Conservation (phyloP, 2,329 filamentous ascomycete species). For the Cordyceps militaris region DNA sequence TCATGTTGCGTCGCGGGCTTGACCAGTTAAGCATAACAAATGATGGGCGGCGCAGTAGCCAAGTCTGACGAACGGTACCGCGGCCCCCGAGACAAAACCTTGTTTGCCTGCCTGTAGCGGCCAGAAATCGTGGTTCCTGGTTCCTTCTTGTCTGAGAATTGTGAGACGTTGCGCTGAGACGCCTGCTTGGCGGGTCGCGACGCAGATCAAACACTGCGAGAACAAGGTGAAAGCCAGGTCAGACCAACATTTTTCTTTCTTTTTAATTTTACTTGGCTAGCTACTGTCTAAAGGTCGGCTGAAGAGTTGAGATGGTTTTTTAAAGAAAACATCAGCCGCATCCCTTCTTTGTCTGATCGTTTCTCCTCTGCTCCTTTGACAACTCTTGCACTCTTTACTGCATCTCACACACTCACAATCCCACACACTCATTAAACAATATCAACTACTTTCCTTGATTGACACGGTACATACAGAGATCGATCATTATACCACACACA, state of each 20-base stretch:
- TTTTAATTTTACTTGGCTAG: background rate
- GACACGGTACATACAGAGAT: background rate
- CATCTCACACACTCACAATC: background rate
- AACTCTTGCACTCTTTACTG: background rate
- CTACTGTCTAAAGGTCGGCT: background rate
- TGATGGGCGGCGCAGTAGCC: background rate
- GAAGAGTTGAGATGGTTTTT: slow-evolving; percentile 5
- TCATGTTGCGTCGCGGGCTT: slow-evolving; percentile 3
- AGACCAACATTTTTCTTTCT: background rate
- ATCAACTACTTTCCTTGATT: background rate
- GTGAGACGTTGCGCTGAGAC: slow-evolving; percentile 12
- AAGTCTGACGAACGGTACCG: no score
- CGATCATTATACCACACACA: background rate
- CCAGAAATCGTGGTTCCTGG: background rate
- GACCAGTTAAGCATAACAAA: background rate
- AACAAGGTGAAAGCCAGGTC: background rate
- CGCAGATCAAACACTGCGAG: slow-evolving; percentile 8
- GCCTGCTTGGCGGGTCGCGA: background rate
- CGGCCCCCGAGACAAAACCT: no score
- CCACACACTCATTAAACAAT: background rate
- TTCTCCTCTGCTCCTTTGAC: background rate
- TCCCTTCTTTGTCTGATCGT: background rate
- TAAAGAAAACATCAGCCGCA: background rate
- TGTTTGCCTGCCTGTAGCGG: background rate
- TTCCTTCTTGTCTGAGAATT: background rate